Base-by-base conservation (phyloP, 2,329 filamentous ascomycete species). In the Boeremia lycopersici region DNA sequence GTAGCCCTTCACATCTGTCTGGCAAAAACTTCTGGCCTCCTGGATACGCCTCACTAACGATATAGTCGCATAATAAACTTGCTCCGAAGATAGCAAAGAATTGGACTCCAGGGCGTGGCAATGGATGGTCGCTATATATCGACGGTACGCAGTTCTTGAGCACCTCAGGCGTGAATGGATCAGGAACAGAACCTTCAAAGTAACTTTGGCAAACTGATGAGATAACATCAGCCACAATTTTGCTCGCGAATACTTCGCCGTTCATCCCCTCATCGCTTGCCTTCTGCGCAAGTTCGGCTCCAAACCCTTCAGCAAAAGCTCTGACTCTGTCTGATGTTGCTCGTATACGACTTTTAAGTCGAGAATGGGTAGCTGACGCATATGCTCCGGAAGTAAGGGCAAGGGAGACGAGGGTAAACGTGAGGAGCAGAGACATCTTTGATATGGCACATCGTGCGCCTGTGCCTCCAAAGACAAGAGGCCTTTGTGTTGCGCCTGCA, bases 1-100 rank as follows among this genome's bases (percentile, higher is more conserved):
- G 34, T 10, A 48, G n/a, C 13, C 23, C 23, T 17, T 48, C 29
- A 15, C 45, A 54, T 13, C 19, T 17, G 8, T 28, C 25, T 10
- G 45, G 45, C 5, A 25, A 2, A 6, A 54, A 48, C 1, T 25
- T 11, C n/a, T 33, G 17, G 6, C 51, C 51, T 10, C 12, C 39
- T 2, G 45, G 23, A 8, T 43, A 54, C 10, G 40, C 13, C n/a
- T 48, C 34, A 34, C 45, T 54, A 23, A 48, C 17, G 3, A 54
- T 7, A 4, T 44, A 54, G 13, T 54, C 17, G 25, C 51, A 54
- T 3, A 48, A 12, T 5, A 48, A 25, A 29, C 39, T 54, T 3
- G 33, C 45, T 29, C 45, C 51, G 7, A 48, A 48, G 12, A 54
- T 10, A 17, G 29, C 40, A 2, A 54, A 15, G 8, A 54, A 48